Percentiles rank a stretch among this genome's conserved stretches.
Conservation (phyloP, 805 yeast species). For the Wickerhamomyces alni region DNA sequence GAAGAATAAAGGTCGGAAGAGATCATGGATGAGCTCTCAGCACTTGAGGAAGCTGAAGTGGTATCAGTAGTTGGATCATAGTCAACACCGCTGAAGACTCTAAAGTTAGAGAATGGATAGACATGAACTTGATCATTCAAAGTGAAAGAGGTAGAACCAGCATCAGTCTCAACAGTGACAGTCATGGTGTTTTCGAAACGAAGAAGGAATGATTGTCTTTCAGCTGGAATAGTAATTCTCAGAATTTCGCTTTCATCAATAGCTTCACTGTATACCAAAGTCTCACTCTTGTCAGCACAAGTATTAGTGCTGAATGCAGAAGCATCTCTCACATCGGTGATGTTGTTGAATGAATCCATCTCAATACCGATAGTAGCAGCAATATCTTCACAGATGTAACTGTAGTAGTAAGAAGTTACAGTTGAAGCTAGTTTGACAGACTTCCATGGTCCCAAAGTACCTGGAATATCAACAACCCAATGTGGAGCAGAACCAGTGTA, state of each 20-base stretch:
- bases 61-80: not conserved
- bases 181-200: not conserved
- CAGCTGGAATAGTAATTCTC: not conserved
- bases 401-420: slow-evolving; percentile 1
- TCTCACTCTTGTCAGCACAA: not conserved
- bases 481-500: slow-evolving; percentile 1
- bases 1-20: not conserved
- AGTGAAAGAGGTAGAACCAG: not conserved
- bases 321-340: slow-evolving; percentile 2
- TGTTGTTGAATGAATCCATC: slow-evolving; percentile 2
- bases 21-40: not conserved
- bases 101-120: not conserved
- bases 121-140: not conserved
- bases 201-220: not conserved
- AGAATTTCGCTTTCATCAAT: not conserved
- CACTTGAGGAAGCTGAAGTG: not conserved
- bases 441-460: slow-evolving; percentile 6
- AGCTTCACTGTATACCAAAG: not conserved
- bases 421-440: not conserved
- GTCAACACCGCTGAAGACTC: not conserved
- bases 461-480: slow-evolving; percentile 8
- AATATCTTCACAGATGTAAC: slow-evolving; percentile 1
- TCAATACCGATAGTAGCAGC: slow-evolving; percentile 1
- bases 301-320: not conserved
- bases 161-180: not conserved